Conservation (phyloP, 306 rosid species). For the Prosopis cineraria region DNA sequence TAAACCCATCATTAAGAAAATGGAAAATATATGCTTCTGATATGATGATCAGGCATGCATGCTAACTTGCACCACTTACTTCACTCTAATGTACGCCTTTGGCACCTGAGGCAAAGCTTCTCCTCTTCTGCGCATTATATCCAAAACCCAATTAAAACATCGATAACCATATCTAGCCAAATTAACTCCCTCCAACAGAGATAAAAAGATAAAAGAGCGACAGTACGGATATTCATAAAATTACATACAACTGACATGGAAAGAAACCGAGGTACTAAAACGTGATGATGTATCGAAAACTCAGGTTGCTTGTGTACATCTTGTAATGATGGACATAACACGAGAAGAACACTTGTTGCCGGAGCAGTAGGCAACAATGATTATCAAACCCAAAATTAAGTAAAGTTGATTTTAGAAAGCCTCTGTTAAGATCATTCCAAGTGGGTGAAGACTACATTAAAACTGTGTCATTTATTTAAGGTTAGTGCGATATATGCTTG, state of each 20-base stretch:
- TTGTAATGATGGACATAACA: neutral
- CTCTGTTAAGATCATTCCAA: neutral
- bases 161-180: neutral
- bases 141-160: neutral
- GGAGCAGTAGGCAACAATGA: neutral
- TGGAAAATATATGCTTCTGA: conserved; percentile 32
- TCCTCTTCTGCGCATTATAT: conserved; percentile 39
- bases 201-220: neutral
- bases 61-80: conserved; percentile 67
- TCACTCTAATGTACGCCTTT: conserved; percentile 72
- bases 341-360: neutral
- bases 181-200: neutral
- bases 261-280: neutral
- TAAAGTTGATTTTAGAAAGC: neutral
- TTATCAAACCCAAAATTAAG: neutral
- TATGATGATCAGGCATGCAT: conserved; percentile 37
- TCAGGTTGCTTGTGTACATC: conserved; percentile 7
- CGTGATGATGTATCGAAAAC: neutral
- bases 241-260: neutral
- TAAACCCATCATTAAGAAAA: conserved; percentile 49
- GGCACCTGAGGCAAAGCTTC: conserved; percentile 67
- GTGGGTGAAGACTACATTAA: neutral
- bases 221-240: neutral
- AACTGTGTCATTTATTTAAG: neutral
- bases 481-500: neutral